These are phyloP conservation scores for Epicoccum sorghinum DNA, from an alignment of 2,329 filamentous ascomycete species.

Conservation along the genomic window DNA sequence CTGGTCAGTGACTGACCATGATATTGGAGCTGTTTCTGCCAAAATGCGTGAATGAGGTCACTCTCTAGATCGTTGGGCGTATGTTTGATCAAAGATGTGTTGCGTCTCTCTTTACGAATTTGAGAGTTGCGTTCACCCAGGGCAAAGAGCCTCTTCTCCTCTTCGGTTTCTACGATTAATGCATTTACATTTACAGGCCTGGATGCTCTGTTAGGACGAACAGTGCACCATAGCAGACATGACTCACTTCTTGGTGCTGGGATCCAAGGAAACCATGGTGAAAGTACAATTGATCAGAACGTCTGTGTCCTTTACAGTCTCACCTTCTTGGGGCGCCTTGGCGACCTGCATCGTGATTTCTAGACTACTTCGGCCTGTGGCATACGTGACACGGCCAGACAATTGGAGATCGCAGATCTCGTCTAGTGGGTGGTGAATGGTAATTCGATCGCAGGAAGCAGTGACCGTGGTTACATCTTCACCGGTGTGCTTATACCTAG, in stretches of 20 bases:
- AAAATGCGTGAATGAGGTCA: conserved; percentile 74
- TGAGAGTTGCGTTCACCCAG: conserved; percentile 70
- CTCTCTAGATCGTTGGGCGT: conserved; percentile 75
- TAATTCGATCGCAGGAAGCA: conserved; percentile 68
- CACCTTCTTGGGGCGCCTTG: conserved; percentile 66
- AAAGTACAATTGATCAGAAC: conserved; percentile 74
- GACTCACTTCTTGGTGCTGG: conserved; percentile 65
- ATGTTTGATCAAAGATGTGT: conserved; percentile 66
- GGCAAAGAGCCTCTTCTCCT: conserved; percentile 68
- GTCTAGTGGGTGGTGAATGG: conserved; percentile 72
- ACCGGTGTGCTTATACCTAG: conserved; percentile 70
- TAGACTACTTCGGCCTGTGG: conserved; percentile 73
- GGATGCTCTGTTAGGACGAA: neutral
- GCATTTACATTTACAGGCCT: conserved; percentile 68
- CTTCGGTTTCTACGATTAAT: conserved; percentile 65
- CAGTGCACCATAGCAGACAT: neutral
- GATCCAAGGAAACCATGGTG: conserved; percentile 78
- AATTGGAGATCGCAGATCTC: conserved; percentile 81
- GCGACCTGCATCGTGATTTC: conserved; percentile 77
- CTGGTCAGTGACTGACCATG: conserved; percentile 52
- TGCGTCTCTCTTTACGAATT: conserved; percentile 68
- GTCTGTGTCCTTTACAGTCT: conserved; percentile 63
- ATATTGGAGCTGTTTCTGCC: conserved; percentile 71
- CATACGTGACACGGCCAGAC: conserved; percentile 72
- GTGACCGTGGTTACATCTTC: conserved; percentile 69